Percentiles rank a stretch among this genome's conserved stretches.
Conservation (phyloP, 352 stramenopile species). For the Aphanomyces invadans region DNA sequence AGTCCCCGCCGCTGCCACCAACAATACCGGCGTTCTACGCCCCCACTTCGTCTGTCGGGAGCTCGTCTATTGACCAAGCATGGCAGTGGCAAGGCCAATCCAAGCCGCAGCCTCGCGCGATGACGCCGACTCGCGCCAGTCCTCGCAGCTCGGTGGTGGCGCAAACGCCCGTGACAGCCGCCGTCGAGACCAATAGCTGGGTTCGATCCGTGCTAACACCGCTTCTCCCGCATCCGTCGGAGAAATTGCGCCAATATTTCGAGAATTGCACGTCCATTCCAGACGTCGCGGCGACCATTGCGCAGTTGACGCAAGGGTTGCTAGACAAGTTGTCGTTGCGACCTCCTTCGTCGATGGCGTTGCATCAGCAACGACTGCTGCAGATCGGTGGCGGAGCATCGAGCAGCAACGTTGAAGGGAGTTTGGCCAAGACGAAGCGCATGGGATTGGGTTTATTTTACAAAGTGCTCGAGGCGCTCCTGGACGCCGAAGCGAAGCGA, state of each 20-base stretch:
- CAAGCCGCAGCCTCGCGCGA: constrained; percentile 30
- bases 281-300: not conserved
- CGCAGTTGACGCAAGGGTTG: not conserved
- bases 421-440: constrained; percentile 60
- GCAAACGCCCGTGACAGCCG: constrained; percentile 66
- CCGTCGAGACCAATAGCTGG: constrained; percentile 78
- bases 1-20: constrained; percentile 14
- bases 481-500: constrained; percentile 61
- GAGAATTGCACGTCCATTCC: not conserved
- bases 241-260: constrained; percentile 7
- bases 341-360: no score
- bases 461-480: constrained; percentile 61
- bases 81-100: constrained; percentile 71
- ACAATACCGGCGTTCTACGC: constrained; percentile 20
- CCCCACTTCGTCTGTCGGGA: constrained; percentile 19
- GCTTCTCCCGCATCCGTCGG: constrained; percentile 3
- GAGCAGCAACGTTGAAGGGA: constrained; percentile 52
- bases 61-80: constrained; percentile 39
- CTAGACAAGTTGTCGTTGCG: constrained; percentile 5
- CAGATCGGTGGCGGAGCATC: constrained; percentile 5
- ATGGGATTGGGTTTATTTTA: constrained; percentile 71
- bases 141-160: constrained; percentile 30
- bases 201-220: constrained; percentile 31
- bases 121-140: not conserved
- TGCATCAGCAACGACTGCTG: constrained; percentile 1